Percentiles rank a stretch among this genome's conserved stretches.
These are phyloP conservation scores for Smallanthus sonchifolius DNA, from an alignment of 129 eudicot species.

Conservation along the genomic window DNA sequence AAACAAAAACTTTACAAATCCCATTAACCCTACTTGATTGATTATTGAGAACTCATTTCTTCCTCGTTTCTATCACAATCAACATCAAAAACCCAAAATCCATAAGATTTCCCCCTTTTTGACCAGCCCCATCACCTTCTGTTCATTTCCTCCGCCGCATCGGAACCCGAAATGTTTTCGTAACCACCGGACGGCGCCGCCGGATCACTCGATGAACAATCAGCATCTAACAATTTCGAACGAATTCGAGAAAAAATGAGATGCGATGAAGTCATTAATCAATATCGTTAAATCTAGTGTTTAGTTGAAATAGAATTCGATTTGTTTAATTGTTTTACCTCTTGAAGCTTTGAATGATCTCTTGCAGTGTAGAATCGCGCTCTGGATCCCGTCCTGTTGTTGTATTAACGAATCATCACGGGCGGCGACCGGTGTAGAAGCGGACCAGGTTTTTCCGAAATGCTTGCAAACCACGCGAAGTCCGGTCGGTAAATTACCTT, in stretches of 20 bases:
- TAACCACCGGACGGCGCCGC: slow-evolving; percentile 8
- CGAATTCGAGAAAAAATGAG: neutral
- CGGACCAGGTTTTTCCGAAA: slow-evolving; percentile 74
- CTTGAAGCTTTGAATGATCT: slow-evolving; percentile 73
- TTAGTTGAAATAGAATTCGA: neutral
- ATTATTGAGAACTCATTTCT: slow-evolving; percentile 19
- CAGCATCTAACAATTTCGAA: neutral
- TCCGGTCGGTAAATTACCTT: slow-evolving; percentile 57
- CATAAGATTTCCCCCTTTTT: slow-evolving; percentile 15
- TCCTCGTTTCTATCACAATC: slow-evolving; percentile 42
- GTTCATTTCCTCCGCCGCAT: slow-evolving; percentile 16
- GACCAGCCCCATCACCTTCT: slow-evolving; percentile 1
- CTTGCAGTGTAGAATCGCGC: slow-evolving; percentile 95
- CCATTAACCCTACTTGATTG: slow-evolving; percentile 12
- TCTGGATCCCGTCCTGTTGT: slow-evolving; percentile 87
- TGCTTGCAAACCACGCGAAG: slow-evolving; percentile 64
- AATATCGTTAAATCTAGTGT: neutral
- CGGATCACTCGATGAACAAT: slow-evolving; percentile 20
- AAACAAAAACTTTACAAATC: neutral
- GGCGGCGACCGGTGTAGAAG: slow-evolving; percentile 38
- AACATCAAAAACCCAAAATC: slow-evolving; percentile 33
- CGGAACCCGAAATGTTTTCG: neutral
- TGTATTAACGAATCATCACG: slow-evolving; percentile 79
- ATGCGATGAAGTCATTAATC: neutral
- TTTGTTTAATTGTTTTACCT: slow-evolving; percentile 33